phyloP scores from a whole-genome alignment of 1,284 basidiomycete species.

The Neonothopanus nambi region DNA sequence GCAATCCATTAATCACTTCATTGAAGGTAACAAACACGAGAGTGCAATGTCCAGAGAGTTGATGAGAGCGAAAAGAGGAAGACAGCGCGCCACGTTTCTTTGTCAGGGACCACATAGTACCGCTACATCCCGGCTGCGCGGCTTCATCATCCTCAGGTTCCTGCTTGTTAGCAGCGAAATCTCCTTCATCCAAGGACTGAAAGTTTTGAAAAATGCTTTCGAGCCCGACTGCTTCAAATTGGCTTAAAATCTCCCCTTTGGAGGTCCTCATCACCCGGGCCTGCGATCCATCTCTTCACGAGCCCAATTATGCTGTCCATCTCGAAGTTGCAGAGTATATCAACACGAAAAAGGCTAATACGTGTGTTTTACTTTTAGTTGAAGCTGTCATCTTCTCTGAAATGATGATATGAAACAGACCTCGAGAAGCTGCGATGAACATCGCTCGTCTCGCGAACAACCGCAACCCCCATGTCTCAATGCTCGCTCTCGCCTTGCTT shows the following conservation, averaged over 20 bases:
- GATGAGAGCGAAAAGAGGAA: too few species aligned
- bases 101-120: too few species aligned
- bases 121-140: too few species aligned
- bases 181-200: background rate
- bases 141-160: too few species aligned
- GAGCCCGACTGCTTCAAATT: conserved; percentile 23
- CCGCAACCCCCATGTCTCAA: conserved; percentile 86
- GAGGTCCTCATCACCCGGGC: conserved; percentile 78
- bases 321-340: conserved; percentile 93
- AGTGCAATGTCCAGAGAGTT: too few species aligned
- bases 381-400: background rate
- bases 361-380: conserved; percentile 51
- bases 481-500: conserved; percentile 82
- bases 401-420: conserved; percentile 42
- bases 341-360: conserved; percentile 96
- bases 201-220: conserved; percentile 10
- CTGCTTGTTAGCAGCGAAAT: too few species aligned
- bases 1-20: too few species aligned
- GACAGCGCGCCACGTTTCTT: too few species aligned
- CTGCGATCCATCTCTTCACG: conserved; percentile 84
- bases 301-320: conserved; percentile 91
- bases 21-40: too few species aligned
- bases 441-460: conserved; percentile 84
- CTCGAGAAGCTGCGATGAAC: conserved; percentile 87
- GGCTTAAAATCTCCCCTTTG: conserved; percentile 57